Evolutionary conservation across 1,284 basidiomycete species (phyloP).

Genomic region (Xerocomus nothofagi): DNA sequence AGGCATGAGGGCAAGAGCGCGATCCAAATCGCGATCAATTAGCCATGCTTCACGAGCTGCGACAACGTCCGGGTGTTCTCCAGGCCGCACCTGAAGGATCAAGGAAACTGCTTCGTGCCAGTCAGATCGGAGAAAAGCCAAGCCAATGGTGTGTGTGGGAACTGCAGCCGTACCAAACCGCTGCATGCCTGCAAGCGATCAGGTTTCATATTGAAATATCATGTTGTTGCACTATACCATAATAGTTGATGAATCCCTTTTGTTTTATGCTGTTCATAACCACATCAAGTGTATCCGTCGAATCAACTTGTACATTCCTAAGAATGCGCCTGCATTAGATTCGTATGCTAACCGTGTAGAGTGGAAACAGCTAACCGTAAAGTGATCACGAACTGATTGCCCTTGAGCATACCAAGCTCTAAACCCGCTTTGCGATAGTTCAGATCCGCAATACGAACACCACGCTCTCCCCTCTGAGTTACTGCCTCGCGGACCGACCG

Average conservation of each 20-base stretch:
- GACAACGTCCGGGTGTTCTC: constrained; percentile 87
- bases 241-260: constrained; percentile 97
- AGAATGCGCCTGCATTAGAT: constrained; percentile 5
- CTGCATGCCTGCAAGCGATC: constrained; percentile 79
- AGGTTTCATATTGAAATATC: constrained; percentile 5
- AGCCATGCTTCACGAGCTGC: constrained; percentile 83
- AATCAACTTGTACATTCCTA: constrained; percentile 82
- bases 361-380: constrained; percentile 60
- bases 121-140: constrained; percentile 84
- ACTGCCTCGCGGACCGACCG: constrained; percentile 59
- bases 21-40: constrained; percentile 72
- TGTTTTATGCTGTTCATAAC: constrained; percentile 81
- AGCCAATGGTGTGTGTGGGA: constrained; percentile 92
- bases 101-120: constrained; percentile 88
- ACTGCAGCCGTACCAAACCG: constrained; percentile 97
- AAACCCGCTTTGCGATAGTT: constrained; percentile 79
- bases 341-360: neutral
- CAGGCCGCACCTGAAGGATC: constrained; percentile 78
- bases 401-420: constrained; percentile 93
- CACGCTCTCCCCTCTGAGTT: constrained; percentile 81
- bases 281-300: constrained; percentile 67
- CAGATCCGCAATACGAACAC: constrained; percentile 87
- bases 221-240: constrained; percentile 54
- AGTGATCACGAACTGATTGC: constrained; percentile 95
- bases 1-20: constrained; percentile 82